A percentile compares a stretch with the other conserved stretches of the same genome.
phyloP scores from a whole-genome alignment of 768 basidiomycete species.

The Phylloporus arenicola region DNA sequence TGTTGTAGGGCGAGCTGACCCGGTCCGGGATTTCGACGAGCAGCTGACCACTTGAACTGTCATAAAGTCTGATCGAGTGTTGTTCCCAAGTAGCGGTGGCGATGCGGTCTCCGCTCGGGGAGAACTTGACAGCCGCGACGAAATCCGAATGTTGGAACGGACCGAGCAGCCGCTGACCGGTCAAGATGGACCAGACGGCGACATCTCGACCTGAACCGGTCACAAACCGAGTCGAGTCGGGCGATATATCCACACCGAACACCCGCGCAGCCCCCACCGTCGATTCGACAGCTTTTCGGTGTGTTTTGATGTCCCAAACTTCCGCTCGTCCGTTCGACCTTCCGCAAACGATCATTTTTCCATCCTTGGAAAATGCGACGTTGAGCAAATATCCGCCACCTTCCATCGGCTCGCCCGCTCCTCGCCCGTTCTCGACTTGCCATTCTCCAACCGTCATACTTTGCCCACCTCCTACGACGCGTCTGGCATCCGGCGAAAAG shows the following conservation, averaged over 20 bases:
- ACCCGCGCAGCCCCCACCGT: neutral
- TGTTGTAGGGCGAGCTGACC: slow-evolving; percentile 6
- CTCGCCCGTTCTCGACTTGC: slow-evolving; percentile 1
- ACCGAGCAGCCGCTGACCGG: slow-evolving; percentile 1
- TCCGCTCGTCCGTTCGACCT: slow-evolving; percentile 1
- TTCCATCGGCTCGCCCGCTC: slow-evolving; percentile 1
- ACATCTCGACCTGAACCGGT: slow-evolving; percentile 2
- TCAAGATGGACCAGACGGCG: slow-evolving; percentile 1
- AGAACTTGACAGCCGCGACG: slow-evolving; percentile 18
- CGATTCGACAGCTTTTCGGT: neutral
- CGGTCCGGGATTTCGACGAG: slow-evolving; percentile 5
- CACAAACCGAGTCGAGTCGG: slow-evolving; percentile 6
- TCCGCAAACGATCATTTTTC: slow-evolving; percentile 4
- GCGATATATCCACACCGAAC: slow-evolving; percentile 6
- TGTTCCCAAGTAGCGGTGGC: slow-evolving; percentile 11
- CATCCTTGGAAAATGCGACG: slow-evolving; percentile 6
- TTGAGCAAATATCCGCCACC: neutral
- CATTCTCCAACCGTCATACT: slow-evolving; percentile 3
- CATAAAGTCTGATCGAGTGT: slow-evolving; percentile 2
- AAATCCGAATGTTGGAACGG: slow-evolving; percentile 1
- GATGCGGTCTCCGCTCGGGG: slow-evolving; percentile 16
- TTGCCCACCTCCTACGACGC: slow-evolving; percentile 3
- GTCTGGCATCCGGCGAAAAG: slow-evolving; percentile 2
- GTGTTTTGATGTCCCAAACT: slow-evolving; percentile 7
- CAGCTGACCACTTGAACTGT: slow-evolving; percentile 1